Evolutionary conservation across 2,329 filamentous ascomycete genomes (phyloP).

Genomic region (Penicillium hesseltinei): DNA sequence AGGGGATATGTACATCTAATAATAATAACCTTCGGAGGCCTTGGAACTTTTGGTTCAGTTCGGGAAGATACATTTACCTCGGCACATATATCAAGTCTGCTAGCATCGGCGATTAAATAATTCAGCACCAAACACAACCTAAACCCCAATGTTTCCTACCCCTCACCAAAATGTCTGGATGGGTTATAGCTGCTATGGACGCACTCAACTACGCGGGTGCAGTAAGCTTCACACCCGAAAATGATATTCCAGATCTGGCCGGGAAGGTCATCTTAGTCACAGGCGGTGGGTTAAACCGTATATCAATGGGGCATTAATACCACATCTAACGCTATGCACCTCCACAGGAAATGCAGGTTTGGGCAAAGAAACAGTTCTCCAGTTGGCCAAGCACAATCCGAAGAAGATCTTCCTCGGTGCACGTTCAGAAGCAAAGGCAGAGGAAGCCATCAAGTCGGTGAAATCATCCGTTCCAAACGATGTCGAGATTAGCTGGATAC

Average conservation of each 20-base stretch:
- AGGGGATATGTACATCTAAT: background rate
- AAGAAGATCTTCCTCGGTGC: conserved; percentile 40
- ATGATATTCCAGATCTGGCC: conserved; percentile 34
- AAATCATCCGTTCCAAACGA: conserved; percentile 15
- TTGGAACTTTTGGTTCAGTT: background rate
- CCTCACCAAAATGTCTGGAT: conserved; percentile 13
- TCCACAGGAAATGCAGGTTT: conserved; percentile 47
- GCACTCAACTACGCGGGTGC: conserved; percentile 20
- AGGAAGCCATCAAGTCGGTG: conserved; percentile 21
- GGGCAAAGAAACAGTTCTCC: conserved; percentile 44
- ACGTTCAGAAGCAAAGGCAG: conserved; percentile 26
- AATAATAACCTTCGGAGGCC: background rate
- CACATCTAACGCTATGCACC: background rate
- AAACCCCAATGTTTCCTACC: background rate
- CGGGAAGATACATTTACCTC: background rate
- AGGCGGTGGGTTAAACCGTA: conserved; percentile 27
- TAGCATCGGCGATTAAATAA: background rate
- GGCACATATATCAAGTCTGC: background rate
- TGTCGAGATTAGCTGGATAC: conserved; percentile 23
- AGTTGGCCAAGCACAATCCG: conserved; percentile 44
- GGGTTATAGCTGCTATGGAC: conserved; percentile 15
- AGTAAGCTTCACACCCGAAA: conserved; percentile 31
- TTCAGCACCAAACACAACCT: background rate
- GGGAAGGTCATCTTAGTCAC: conserved; percentile 39
- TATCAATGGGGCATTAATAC: conserved; percentile 28